phyloP scores from a whole-genome alignment of 192 early-diverging fungal species.

The Dispira simplex region DNA sequence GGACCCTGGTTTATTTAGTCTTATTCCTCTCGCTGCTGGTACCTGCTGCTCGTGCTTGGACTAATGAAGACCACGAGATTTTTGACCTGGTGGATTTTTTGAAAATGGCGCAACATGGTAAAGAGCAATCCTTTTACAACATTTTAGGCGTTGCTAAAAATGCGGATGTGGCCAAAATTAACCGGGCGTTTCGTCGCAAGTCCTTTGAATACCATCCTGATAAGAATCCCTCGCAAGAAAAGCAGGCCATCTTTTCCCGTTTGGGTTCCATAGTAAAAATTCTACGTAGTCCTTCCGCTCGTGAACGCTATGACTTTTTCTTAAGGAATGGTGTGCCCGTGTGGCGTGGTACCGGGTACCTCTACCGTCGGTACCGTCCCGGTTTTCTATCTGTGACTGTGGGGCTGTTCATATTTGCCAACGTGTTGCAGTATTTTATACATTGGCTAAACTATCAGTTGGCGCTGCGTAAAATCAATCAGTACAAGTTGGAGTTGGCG shows the following conservation, averaged over 20 bases:
- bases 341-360: slow-evolving; percentile 64
- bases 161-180: slow-evolving; percentile 37
- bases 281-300: slow-evolving; percentile 37
- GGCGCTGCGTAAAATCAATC: slow-evolving; percentile 4
- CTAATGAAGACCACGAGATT: slow-evolving; percentile 60
- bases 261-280: slow-evolving; percentile 47
- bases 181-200: slow-evolving; percentile 47
- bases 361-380: slow-evolving; percentile 55
- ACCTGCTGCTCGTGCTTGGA: slow-evolving; percentile 18
- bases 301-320: slow-evolving; percentile 67
- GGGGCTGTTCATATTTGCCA: slow-evolving; percentile 33
- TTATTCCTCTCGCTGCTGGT: not conserved
- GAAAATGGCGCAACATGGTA: slow-evolving; percentile 34
- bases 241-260: slow-evolving; percentile 43
- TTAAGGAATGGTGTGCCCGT: slow-evolving; percentile 63
- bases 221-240: slow-evolving; percentile 37
- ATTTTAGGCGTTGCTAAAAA: slow-evolving; percentile 37
- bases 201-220: slow-evolving; percentile 58
- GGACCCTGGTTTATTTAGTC: not conserved
- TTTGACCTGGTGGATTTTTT: slow-evolving; percentile 68
- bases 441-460: slow-evolving; percentile 29
- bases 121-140: slow-evolving; percentile 46
- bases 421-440: slow-evolving; percentile 49
- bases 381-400: slow-evolving; percentile 40
- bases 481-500: not conserved